Evolutionary conservation across 1,139 yeast species (phyloP).

Genomic region (Pichia sp.): DNA sequence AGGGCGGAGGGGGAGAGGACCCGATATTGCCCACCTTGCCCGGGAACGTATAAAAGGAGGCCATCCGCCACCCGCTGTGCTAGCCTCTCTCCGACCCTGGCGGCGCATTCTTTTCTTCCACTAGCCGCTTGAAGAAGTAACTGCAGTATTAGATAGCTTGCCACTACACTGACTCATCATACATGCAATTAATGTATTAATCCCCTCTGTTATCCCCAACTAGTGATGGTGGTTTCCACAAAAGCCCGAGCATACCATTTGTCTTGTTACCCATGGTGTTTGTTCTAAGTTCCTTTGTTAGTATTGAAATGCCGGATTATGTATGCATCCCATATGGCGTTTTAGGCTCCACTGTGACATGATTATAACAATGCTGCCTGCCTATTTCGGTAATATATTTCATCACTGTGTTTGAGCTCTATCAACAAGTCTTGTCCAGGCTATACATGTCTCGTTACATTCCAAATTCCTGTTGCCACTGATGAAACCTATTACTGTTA

Average conservation of each 20-base stretch:
- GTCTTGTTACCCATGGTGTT: too few relatives aligned
- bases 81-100: neutral
- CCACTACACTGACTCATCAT: neutral
- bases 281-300: too few relatives aligned
- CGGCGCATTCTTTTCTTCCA: neutral
- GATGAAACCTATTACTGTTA: too few relatives aligned
- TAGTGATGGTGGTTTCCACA: neutral
- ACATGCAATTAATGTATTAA: too few relatives aligned
- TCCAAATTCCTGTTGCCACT: too few relatives aligned
- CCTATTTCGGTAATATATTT: conserved; percentile 2
- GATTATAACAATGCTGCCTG: neutral
- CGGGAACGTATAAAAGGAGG: conserved; percentile 1
- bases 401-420: neutral
- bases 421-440: neutral
- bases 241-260: neutral
- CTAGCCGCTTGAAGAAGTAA: too few relatives aligned
- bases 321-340: neutral
- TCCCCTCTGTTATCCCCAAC: too few relatives aligned
- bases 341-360: neutral
- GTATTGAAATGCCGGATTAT: too few relatives aligned
- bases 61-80: neutral
- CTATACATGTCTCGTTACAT: neutral
- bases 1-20: neutral
- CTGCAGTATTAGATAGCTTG: too few relatives aligned
- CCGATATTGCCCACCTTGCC: too few relatives aligned